Evolutionary conservation across 352 stramenopile species (phyloP).

Genomic region (Ophiocytium majus): DNA sequence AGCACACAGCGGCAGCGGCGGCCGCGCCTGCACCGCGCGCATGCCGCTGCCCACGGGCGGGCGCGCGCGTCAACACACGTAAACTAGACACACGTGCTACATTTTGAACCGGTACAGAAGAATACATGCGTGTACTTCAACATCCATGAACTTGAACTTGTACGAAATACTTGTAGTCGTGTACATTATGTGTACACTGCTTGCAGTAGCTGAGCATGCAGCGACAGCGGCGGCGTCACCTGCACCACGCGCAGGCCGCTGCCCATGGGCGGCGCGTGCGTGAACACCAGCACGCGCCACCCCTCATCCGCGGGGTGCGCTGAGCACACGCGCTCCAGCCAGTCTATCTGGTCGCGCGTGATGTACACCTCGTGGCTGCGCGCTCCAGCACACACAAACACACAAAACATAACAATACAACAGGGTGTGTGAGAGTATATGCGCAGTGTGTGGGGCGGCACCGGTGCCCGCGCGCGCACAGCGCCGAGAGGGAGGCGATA

Average conservation of each 20-base stretch:
- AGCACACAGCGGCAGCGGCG: too few relatives aligned
- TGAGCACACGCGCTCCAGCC: conserved; percentile 68
- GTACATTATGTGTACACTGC: background rate
- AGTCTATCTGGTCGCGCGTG: conserved; percentile 69
- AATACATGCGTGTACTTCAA: conserved; percentile 13
- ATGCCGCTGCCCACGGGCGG: conserved; percentile 68
- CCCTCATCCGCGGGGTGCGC: conserved; percentile 64
- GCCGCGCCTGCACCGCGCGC: conserved; percentile 69
- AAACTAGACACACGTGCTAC: too few relatives aligned
- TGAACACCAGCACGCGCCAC: conserved; percentile 77
- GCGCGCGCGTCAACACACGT: too few relatives aligned
- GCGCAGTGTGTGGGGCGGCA: too few relatives aligned
- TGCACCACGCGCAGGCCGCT: conserved; percentile 69
- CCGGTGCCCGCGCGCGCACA: too few relatives aligned
- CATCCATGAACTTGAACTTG: too few relatives aligned
- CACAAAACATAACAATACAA: too few relatives aligned
- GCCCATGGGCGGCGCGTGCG: conserved; percentile 71
- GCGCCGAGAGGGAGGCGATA: too few relatives aligned
- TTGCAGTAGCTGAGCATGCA: background rate
- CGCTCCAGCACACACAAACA: too few relatives aligned
- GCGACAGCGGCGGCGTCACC: conserved; percentile 45
- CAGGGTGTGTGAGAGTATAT: too few relatives aligned
- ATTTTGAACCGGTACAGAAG: background rate
- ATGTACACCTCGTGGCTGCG: conserved; percentile 77
- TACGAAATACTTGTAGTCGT: background rate